A percentile compares a stretch with the other conserved stretches of the same genome.
phyloP scores from a whole-genome alignment of 2,329 filamentous ascomycete genomes.

The Talaromyces albobiverticillius region DNA sequence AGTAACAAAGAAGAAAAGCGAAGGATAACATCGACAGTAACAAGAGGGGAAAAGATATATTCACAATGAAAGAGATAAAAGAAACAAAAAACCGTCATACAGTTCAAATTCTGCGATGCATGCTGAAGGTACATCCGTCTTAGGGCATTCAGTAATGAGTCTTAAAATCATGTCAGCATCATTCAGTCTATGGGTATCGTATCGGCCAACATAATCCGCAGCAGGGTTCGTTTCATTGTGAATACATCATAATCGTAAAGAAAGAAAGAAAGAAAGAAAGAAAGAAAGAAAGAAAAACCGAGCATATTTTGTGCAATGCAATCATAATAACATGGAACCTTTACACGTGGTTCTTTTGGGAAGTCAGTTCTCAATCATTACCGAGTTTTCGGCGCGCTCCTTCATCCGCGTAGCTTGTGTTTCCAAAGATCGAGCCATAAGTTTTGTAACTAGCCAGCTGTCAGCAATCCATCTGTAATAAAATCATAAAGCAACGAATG shows the following conservation, averaged over 20 bases:
- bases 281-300: conserved; percentile 2
- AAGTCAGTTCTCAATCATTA: conserved; percentile 28
- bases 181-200: conserved; percentile 16
- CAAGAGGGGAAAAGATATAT: background rate
- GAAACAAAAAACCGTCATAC: background rate
- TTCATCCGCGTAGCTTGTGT: conserved; percentile 63
- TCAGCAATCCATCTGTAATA: background rate
- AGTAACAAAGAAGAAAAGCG: background rate
- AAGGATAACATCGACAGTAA: no score
- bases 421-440: conserved; percentile 65
- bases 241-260: conserved; percentile 1
- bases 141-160: background rate
- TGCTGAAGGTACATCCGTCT: background rate
- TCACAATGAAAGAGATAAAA: background rate
- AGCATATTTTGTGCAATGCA: conserved; percentile 7
- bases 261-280: conserved; percentile 3
- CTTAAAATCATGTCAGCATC: conserved; percentile 10
- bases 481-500: conserved; percentile 35
- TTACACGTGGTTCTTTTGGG: background rate
- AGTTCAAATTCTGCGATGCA: background rate
- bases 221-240: conserved; percentile 8
- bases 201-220: conserved; percentile 6
- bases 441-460: conserved; percentile 57
- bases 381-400: conserved; percentile 50
- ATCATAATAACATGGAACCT: background rate